Conservation (phyloP, 1,284 basidiomycete species). For the Salmacisia buchloeana region DNA sequence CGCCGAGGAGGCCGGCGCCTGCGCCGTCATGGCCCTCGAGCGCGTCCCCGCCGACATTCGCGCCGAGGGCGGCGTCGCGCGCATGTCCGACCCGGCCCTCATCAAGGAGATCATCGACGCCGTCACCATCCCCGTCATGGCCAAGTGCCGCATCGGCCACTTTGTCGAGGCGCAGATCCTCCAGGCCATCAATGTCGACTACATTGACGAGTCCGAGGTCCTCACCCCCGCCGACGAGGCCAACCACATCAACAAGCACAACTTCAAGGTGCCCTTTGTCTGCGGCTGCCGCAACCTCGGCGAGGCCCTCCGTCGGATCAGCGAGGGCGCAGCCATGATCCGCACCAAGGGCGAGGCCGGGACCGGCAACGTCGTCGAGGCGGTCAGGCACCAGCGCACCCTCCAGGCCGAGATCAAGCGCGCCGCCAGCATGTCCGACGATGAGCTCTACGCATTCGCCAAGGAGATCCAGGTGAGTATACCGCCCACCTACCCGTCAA, state of each 20-base stretch:
- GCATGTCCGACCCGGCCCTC: constrained; percentile 72
- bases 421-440: constrained; percentile 75
- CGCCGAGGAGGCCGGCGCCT: constrained; percentile 94
- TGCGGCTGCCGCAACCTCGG: constrained; percentile 61
- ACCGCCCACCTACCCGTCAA: not conserved
- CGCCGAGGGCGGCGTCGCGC: constrained; percentile 47
- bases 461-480: constrained; percentile 60
- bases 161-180: constrained; percentile 73
- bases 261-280: constrained; percentile 65
- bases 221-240: constrained; percentile 78
- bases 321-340: constrained; percentile 90
- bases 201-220: constrained; percentile 91
- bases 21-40: constrained; percentile 85
- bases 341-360: constrained; percentile 91
- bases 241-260: constrained; percentile 56
- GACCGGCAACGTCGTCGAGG: constrained; percentile 93
- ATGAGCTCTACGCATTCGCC: constrained; percentile 89
- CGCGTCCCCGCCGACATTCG: constrained; percentile 89
- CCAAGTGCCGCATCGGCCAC: constrained; percentile 92
- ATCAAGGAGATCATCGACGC: constrained; percentile 87
- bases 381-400: constrained; percentile 79
- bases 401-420: constrained; percentile 79
- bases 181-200: constrained; percentile 90
- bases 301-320: constrained; percentile 91
- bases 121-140: constrained; percentile 50